Percentiles rank a stretch among this genome's conserved stretches.
Evolutionary conservation across 768 basidiomycete genomes (phyloP).

Genomic region (Termitomyces sp.): DNA sequence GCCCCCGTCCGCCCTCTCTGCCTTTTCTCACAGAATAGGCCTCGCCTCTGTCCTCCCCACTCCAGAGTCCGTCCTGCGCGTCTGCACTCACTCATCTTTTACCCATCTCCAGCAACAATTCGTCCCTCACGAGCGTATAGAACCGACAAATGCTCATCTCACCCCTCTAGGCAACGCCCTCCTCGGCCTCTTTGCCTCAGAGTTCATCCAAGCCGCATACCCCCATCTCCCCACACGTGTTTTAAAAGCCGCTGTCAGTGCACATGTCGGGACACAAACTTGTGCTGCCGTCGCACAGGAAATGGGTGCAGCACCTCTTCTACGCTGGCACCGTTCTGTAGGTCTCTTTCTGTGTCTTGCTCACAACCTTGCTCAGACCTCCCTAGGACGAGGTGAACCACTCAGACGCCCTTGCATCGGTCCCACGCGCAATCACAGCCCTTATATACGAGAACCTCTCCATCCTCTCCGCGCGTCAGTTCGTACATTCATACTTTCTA

Average conservation of each 20-base stretch:
- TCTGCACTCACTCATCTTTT: conserved; percentile 78
- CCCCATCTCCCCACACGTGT: conserved; percentile 92
- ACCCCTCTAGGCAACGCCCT: conserved; percentile 79
- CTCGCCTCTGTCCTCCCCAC: conserved; percentile 52
- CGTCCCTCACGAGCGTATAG: conserved; percentile 47
- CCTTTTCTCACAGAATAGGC: conserved; percentile 75
- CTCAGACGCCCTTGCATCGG: conserved; percentile 84
- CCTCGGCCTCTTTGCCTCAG: conserved; percentile 85
- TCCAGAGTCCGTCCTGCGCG: conserved; percentile 57
- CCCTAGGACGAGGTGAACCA: conserved; percentile 56
- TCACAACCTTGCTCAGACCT: not conserved
- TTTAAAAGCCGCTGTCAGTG: conserved; percentile 85
- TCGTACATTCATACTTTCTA: conserved; percentile 87
- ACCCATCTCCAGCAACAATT: conserved; percentile 49
- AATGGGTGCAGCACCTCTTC: conserved; percentile 70
- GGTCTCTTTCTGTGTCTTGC: conserved; percentile 19
- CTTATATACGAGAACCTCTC: conserved; percentile 87
- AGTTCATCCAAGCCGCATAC: conserved; percentile 74
- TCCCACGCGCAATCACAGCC: conserved; percentile 83
- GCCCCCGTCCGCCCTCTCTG: conserved; percentile 63
- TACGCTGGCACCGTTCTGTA: conserved; percentile 81
- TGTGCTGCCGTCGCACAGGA: conserved; percentile 84
- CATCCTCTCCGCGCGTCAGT: conserved; percentile 79
- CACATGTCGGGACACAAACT: conserved; percentile 83
- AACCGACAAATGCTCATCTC: conserved; percentile 71